Conservation (phyloP, 2,329 filamentous ascomycete species). For the Botrytis deweyae region DNA sequence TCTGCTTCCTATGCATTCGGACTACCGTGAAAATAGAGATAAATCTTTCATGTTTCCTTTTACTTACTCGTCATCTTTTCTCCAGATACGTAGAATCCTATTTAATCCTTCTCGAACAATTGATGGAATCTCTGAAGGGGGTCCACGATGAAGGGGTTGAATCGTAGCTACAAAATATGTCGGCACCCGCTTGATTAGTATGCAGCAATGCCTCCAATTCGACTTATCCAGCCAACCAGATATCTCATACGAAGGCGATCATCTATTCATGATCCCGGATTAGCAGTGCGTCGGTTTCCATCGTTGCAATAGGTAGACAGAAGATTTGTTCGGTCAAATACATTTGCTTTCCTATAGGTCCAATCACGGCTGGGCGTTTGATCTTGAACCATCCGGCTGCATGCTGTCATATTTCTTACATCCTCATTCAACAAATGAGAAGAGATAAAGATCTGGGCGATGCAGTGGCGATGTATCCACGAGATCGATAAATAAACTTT, state of each 20-base stretch:
- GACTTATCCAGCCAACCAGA: conserved; percentile 15
- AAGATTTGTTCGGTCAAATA: conserved; percentile 1
- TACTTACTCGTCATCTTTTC: neutral
- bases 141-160: neutral
- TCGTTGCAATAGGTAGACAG: neutral
- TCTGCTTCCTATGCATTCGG: neutral
- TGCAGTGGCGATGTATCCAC: conserved; percentile 2
- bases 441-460: conserved; percentile 1
- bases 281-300: conserved; percentile 15
- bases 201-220: conserved; percentile 3
- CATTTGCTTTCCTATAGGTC: neutral
- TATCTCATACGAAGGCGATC: conserved; percentile 7
- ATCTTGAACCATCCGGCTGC: conserved; percentile 1
- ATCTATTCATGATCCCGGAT: conserved; percentile 22
- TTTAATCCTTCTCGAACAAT: conserved; percentile 11
- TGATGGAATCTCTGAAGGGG: conserved; percentile 4
- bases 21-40: neutral
- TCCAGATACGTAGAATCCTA: neutral
- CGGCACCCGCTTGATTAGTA: conserved; percentile 8
- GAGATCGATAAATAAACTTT: conserved; percentile 1
- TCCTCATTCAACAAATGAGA: neutral
- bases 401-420: conserved; percentile 10
- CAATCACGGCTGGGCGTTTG: neutral
- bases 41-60: neutral
- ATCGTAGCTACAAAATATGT: neutral